Evolutionary conservation across 805 yeast species (phyloP).

Genomic region (Saccharomyces jurei): DNA sequence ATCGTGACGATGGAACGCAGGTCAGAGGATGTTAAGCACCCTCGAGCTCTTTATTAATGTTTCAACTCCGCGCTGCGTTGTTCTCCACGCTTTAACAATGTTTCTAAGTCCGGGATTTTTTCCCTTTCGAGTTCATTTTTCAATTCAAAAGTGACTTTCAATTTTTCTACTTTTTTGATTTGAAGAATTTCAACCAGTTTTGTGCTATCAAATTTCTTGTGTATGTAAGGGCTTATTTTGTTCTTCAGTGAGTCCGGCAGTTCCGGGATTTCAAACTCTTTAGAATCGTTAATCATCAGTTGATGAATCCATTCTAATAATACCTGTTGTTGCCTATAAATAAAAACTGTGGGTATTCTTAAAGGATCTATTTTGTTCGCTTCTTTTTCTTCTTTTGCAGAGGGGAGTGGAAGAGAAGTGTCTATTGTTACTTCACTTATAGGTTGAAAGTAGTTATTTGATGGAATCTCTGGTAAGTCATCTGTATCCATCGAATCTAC

Average conservation of each 20-base stretch:
- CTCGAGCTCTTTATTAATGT: neutral
- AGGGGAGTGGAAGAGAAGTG: constrained; percentile 21
- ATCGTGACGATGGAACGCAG: neutral
- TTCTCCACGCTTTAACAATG: constrained; percentile 3
- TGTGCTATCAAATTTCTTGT: neutral
- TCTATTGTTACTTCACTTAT: constrained; percentile 7
- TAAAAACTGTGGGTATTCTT: constrained; percentile 26
- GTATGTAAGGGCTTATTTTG: constrained; percentile 12
- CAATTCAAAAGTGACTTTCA: neutral
- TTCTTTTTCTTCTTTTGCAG: constrained; percentile 6
- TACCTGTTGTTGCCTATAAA: constrained; percentile 24
- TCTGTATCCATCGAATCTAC: constrained; percentile 40
- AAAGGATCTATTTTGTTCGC: constrained; percentile 18
- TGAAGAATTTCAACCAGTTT: neutral
- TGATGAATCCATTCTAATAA: constrained; percentile 23
- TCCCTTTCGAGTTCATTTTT: neutral
- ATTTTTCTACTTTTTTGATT: neutral
- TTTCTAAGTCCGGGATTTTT: constrained; percentile 9
- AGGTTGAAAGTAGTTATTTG: constrained; percentile 18
- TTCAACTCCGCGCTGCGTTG: neutral
- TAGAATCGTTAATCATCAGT: constrained; percentile 10
- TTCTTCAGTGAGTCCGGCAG: constrained; percentile 17
- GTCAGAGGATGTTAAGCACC: neutral
- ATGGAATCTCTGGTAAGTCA: constrained; percentile 8
- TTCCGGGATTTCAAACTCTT: constrained; percentile 22